Base-by-base conservation (phyloP, 352 stramenopile species). In the Poterioochromonas sp. region DNA sequence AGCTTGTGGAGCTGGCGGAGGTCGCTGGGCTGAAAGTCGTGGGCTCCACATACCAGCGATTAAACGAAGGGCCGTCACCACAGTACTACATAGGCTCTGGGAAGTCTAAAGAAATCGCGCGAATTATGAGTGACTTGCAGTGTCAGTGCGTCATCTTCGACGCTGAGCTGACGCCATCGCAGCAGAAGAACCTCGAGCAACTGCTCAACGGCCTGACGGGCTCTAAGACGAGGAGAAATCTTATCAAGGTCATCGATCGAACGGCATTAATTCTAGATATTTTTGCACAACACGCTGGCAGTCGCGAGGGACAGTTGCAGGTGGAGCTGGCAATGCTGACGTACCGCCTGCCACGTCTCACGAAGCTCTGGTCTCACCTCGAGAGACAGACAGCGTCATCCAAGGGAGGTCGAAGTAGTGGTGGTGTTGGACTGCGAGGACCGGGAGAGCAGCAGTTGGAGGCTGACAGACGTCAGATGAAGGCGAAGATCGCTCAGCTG, bases 221-320 rank as follows among this genome's bases (percentile, higher is more conserved):
- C 20, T 20, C 8, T 53, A 20, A 20, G 8, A 53, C 8, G 8
- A 20, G 44, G 20, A 53, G 44, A 20, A 53, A 53, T 53, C 20
- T 20, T 0, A 78, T 91, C 58, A 90, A 91, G 54, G 86, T 94
- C 8, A 78, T 94, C n/a, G 89, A 94, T 82, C 82, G 89, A 20
- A 94, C 89, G 0, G 88, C 88, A 0, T 82, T 94, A 0, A 92
- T 94, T 68, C 80, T 94, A 1, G 88, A 94, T 77, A 94, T 94
- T 70, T 94, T 94, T 80, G 87, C 87, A 15, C 87, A 92, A 78
- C 88, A 92, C 78, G 89, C 89, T 18, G 86, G 86, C 47, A 94
- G 88, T 5, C 73, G 84, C 12, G 89, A 94, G 81, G 89, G 87
- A 51, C 51, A 32, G 51, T 62, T 12, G 5, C 26, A 82, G 77